These are phyloP conservation scores for Phanerochaete sordida DNA, from an alignment of 768 basidiomycete genomes.

Conservation along the genomic window DNA sequence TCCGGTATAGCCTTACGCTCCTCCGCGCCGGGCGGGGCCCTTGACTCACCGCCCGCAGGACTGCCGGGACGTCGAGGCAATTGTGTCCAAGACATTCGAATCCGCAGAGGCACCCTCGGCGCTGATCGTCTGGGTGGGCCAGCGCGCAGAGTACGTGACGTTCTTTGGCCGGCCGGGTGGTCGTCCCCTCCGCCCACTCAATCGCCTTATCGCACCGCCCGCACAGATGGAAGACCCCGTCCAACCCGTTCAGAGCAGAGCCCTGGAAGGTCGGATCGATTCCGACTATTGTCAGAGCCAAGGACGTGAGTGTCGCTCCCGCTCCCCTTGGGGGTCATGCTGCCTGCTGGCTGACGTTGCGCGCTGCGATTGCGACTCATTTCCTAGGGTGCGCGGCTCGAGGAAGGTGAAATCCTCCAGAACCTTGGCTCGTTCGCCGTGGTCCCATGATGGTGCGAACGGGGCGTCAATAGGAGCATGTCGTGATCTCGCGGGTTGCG, in stretches of 20 bases:
- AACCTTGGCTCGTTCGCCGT: slow-evolving; percentile 14
- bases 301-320: slow-evolving; percentile 42
- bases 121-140: slow-evolving; percentile 67
- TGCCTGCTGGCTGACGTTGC: neutral
- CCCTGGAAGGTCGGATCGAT: slow-evolving; percentile 60
- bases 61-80: slow-evolving; percentile 56
- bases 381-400: slow-evolving; percentile 34
- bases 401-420: slow-evolving; percentile 35
- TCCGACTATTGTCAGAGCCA: slow-evolving; percentile 63
- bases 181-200: neutral
- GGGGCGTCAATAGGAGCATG: neutral
- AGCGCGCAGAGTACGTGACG: slow-evolving; percentile 51
- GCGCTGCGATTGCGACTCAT: slow-evolving; percentile 16
- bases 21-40: slow-evolving; percentile 1
- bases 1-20: slow-evolving; percentile 41
- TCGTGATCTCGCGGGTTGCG: slow-evolving; percentile 1
- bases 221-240: slow-evolving; percentile 60
- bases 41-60: slow-evolving; percentile 40
- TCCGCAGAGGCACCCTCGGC: slow-evolving; percentile 44
- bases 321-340: neutral
- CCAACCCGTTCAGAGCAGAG: slow-evolving; percentile 55
- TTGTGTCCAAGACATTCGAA: slow-evolving; percentile 50
- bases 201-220: slow-evolving; percentile 2
- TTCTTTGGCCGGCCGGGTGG: neutral
- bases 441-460: slow-evolving; percentile 1